Evolutionary conservation across 495 filamentous ascomycete species (phyloP).

Genomic region (Tetracladium marchalianum): DNA sequence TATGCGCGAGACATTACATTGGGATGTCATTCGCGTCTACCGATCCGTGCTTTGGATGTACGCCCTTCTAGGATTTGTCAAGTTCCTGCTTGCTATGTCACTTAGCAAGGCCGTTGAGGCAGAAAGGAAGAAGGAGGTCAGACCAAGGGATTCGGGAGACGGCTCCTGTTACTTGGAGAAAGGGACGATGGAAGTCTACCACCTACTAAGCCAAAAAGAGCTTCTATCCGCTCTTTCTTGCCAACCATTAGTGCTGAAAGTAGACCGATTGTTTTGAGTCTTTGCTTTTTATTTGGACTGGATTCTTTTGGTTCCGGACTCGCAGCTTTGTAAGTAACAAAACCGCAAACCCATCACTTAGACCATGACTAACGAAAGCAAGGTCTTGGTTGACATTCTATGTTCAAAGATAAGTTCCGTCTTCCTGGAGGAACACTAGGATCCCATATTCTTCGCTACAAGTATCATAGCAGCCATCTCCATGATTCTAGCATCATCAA

Average conservation of each 20-base stretch:
- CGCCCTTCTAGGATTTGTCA: conserved; percentile 55
- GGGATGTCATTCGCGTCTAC: conserved; percentile 51
- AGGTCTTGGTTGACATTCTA: conserved; percentile 67
- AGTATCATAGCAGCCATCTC: conserved; percentile 57
- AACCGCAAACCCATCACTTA: background rate
- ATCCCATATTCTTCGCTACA: conserved; percentile 53
- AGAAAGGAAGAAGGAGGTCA: conserved; percentile 10
- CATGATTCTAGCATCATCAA: conserved; percentile 62
- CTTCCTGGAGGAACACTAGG: conserved; percentile 61
- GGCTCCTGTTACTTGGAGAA: conserved; percentile 25
- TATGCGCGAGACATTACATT: conserved; percentile 36
- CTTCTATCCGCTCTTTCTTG: conserved; percentile 18
- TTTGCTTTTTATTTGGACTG: conserved; percentile 67
- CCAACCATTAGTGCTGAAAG: conserved; percentile 47
- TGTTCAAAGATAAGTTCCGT: conserved; percentile 65
- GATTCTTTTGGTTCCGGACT: conserved; percentile 76
- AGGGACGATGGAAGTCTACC: conserved; percentile 9
- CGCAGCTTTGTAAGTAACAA: conserved; percentile 46
- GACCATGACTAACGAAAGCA: background rate
- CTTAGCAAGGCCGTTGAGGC: conserved; percentile 54
- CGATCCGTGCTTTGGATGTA: conserved; percentile 62
- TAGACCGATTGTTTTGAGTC: conserved; percentile 49
- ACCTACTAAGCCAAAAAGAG: conserved; percentile 5
- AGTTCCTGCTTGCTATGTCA: conserved; percentile 47
- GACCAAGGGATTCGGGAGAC: conserved; percentile 24